A percentile compares a stretch with the other conserved stretches of the same genome.
Evolutionary conservation across 2,329 filamentous ascomycete species (phyloP).

Genomic region (Alternaria sp.): DNA sequence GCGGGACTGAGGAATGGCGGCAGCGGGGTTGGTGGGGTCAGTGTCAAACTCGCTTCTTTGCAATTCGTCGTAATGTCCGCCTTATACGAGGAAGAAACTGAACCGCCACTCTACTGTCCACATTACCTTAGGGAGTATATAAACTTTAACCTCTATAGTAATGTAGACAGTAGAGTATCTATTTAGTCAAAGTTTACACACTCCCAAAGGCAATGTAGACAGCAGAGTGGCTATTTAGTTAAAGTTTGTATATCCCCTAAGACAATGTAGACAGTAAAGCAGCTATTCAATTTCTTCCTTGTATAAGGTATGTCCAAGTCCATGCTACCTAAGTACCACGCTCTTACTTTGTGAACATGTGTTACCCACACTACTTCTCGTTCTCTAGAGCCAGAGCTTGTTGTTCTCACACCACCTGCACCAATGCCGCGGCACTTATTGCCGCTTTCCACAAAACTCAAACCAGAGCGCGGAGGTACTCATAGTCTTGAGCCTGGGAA

Average conservation of each 20-base stretch:
- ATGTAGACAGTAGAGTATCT: not conserved
- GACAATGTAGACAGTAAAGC: not conserved
- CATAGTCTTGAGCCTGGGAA: not conserved
- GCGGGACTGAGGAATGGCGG: not conserved
- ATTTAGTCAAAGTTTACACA: not conserved
- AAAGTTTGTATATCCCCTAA: not conserved
- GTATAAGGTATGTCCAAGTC: not conserved
- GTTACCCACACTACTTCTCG: not conserved
- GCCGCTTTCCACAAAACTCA: not conserved
- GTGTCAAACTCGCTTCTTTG: not conserved
- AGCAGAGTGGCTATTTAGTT: not conserved
- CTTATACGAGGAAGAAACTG: not conserved
- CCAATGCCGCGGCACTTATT: not conserved
- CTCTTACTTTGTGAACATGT: not conserved
- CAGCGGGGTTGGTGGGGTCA: not conserved
- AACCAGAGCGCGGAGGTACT: not conserved
- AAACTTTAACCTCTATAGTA: not conserved
- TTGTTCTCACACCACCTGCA: not conserved
- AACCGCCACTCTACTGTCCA: not conserved
- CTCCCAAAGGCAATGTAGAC: not conserved
- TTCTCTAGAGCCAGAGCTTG: not conserved
- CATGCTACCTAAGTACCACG: not conserved
- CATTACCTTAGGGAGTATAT: not conserved
- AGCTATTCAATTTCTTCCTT: not conserved
- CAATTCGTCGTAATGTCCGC: not conserved